Conservation (phyloP, 495 filamentous ascomycete species). For the Cairneyella variabilis region DNA sequence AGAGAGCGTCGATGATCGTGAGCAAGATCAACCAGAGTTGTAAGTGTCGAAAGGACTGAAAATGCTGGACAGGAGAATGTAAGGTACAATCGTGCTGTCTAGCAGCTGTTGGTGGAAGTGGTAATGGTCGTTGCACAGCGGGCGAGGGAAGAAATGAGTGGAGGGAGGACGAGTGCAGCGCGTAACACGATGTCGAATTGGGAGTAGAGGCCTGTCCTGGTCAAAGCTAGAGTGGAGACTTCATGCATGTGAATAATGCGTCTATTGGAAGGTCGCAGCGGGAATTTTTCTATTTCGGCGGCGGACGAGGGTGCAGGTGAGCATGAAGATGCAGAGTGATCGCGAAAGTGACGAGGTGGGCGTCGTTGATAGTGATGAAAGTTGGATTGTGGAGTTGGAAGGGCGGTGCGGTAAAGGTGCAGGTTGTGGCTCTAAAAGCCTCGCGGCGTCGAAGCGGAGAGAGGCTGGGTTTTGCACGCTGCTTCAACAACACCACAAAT, state of each 20-base stretch:
- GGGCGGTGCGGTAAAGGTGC: too few species aligned
- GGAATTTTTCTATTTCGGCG: not conserved
- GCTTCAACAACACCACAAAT: too few species aligned
- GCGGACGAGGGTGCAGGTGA: not conserved
- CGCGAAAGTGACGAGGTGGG: too few species aligned
- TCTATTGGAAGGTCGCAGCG: not conserved
- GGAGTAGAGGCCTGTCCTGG: slow-evolving; percentile 10
- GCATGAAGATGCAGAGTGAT: not conserved
- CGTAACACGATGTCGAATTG: slow-evolving; percentile 24
- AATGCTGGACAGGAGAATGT: slow-evolving; percentile 12
- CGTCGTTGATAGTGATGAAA: too few species aligned
- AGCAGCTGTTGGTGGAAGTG: slow-evolving; percentile 7
- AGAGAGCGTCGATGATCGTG: slow-evolving; percentile 13
- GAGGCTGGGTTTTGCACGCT: too few species aligned
- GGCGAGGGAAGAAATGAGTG: slow-evolving; percentile 16
- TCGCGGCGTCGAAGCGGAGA: too few species aligned
- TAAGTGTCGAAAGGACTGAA: slow-evolving; percentile 9
- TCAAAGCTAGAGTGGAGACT: slow-evolving; percentile 16
- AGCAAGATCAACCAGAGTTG: slow-evolving; percentile 14
- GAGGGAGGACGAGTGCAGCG: slow-evolving; percentile 21
- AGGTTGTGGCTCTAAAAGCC: too few species aligned
- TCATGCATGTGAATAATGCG: slow-evolving; percentile 17
- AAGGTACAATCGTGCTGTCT: slow-evolving; percentile 22
- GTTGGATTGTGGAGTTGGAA: too few species aligned
- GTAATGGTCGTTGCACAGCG: not conserved